Conservation (phyloP, 225 moss, liverwort and hornwort species). For the Pleurozium schreberi region DNA sequence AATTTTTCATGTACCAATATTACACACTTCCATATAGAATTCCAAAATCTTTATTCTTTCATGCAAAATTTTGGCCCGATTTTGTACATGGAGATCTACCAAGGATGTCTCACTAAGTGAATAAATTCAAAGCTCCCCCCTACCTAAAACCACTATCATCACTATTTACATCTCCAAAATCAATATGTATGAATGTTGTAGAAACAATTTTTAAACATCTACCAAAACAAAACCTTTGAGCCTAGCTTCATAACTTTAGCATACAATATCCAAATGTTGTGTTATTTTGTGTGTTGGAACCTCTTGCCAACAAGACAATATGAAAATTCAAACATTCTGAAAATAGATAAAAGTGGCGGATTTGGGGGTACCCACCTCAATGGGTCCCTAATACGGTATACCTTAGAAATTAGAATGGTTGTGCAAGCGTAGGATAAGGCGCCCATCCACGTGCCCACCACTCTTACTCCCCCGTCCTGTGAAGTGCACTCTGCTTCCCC, state of each 20-base stretch:
- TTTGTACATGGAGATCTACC: fast-evolving
- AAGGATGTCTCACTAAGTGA: fast-evolving
- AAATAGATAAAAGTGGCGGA: not conserved
- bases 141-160: fast-evolving
- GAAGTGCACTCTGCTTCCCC: not conserved
- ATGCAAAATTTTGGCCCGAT: not conserved
- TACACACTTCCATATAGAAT: not conserved
- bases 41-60: not conserved
- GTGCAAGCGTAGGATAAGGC: not conserved
- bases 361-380: not conserved
- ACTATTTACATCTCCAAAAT: not conserved
- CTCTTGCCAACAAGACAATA: not conserved
- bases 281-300: too few species aligned
- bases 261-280: not conserved
- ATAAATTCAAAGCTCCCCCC: not conserved
- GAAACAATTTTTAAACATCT: not conserved
- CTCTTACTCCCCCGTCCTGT: not conserved
- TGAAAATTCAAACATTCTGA: not conserved
- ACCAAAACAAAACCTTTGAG: not conserved
- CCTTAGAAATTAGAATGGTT: not conserved
- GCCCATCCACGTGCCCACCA: not conserved
- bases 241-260: not conserved
- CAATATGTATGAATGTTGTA: not conserved
- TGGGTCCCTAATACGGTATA: not conserved
- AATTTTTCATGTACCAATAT: fast-evolving